A percentile compares a stretch with the other conserved stretches of the same genome.
These are phyloP conservation scores for Aphanomyces astaci DNA, from an alignment of 352 stramenopile genomes.

Conservation along the genomic window DNA sequence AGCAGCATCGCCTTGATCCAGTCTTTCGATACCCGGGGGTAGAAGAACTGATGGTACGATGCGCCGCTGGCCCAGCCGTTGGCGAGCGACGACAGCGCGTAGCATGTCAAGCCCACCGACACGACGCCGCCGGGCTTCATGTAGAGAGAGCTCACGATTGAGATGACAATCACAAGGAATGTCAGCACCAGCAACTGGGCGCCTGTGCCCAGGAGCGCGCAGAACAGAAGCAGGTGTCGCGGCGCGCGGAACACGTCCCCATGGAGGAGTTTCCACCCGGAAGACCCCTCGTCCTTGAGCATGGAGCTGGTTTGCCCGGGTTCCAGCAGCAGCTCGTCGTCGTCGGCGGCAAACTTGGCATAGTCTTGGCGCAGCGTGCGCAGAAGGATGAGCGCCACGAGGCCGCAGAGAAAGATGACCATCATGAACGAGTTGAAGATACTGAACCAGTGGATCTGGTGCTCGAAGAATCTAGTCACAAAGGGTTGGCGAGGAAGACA, in stretches of 20 bases:
- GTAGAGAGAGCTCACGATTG: constrained; percentile 92
- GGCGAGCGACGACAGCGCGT: constrained; percentile 87
- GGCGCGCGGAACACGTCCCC: constrained; percentile 93
- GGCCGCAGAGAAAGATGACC: constrained; percentile 93
- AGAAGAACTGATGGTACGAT: constrained; percentile 89
- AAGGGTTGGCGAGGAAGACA: neutral
- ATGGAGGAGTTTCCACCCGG: constrained; percentile 95
- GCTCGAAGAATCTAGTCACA: constrained; percentile 93
- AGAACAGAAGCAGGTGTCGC: constrained; percentile 89
- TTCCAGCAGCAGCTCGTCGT: constrained; percentile 81
- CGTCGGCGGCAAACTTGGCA: constrained; percentile 81
- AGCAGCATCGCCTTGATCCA: constrained; percentile 87
- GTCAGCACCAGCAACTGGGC: constrained; percentile 93
- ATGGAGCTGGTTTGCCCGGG: constrained; percentile 64
- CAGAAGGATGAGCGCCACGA: constrained; percentile 91
- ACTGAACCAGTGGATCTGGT: constrained; percentile 98
- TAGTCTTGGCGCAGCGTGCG: constrained; percentile 93
- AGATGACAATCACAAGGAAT: constrained; percentile 92
- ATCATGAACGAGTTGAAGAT: constrained; percentile 99
- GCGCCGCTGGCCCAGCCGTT: constrained; percentile 86
- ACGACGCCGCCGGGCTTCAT: constrained; percentile 94
- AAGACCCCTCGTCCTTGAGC: constrained; percentile 75
- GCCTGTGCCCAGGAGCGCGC: constrained; percentile 93
- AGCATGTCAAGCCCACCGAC: constrained; percentile 92
- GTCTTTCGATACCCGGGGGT: constrained; percentile 83